Conservation (phyloP, 805 yeast species). For the Monosporozyma yasuniensis region DNA sequence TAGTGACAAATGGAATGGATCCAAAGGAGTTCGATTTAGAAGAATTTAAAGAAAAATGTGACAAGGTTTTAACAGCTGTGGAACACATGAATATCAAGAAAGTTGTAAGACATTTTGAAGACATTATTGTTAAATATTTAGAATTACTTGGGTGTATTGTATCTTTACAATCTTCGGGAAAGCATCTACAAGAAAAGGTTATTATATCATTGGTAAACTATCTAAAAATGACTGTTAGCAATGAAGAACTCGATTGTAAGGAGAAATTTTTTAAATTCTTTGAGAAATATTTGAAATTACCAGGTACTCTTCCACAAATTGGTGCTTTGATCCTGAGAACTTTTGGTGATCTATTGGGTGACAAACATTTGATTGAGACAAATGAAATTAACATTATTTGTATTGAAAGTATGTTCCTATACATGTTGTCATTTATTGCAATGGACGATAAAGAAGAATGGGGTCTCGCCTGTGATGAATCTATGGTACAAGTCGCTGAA, state of each 20-base stretch:
- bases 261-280: constrained; percentile 47
- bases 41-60: constrained; percentile 36
- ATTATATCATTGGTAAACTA: constrained; percentile 54
- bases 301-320: constrained; percentile 30
- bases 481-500: constrained; percentile 29
- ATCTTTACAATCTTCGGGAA: constrained; percentile 9
- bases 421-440: constrained; percentile 34
- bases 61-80: constrained; percentile 40
- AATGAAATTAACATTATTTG: constrained; percentile 25
- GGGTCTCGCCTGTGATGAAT: constrained; percentile 18
- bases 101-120: constrained; percentile 53
- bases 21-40: background rate
- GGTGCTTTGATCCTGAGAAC: background rate
- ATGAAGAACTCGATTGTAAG: constrained; percentile 45
- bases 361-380: constrained; percentile 50
- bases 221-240: constrained; percentile 52
- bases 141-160: constrained; percentile 19
- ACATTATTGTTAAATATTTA: constrained; percentile 36
- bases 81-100: constrained; percentile 46
- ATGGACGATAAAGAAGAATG: constrained; percentile 19
- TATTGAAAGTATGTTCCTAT: constrained; percentile 43
- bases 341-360: background rate
- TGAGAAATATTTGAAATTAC: constrained; percentile 16
- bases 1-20: constrained; percentile 9
- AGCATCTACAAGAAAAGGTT: constrained; percentile 27